Evolutionary conservation across 768 basidiomycete species (phyloP).

Genomic region (Lactarius psammicola): DNA sequence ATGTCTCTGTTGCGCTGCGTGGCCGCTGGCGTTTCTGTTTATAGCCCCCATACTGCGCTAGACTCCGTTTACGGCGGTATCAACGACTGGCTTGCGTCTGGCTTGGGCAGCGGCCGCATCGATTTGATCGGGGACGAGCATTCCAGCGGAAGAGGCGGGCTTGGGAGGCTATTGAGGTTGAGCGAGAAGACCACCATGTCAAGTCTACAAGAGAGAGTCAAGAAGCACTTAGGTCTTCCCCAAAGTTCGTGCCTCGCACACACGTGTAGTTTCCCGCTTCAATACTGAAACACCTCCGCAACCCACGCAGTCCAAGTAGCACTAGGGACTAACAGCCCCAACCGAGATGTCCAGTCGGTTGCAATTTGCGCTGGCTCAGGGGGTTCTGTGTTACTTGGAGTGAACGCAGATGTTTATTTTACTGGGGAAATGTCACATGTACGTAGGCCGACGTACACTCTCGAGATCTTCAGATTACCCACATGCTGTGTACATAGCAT

Average conservation of each 20-base stretch:
- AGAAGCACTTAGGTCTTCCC: conserved; percentile 31
- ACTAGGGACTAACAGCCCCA: conserved; percentile 31
- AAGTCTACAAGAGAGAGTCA: conserved; percentile 44
- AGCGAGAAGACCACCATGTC: conserved; percentile 25
- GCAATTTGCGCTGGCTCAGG: conserved; percentile 94
- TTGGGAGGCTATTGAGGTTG: conserved; percentile 19
- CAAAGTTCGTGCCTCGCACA: conserved; percentile 43
- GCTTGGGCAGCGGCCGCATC: conserved; percentile 30
- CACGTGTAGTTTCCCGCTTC: conserved; percentile 14
- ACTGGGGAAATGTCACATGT: conserved; percentile 95
- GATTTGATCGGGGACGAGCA: conserved; percentile 43
- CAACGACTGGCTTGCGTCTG: conserved; percentile 82
- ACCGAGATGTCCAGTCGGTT: conserved; percentile 49
- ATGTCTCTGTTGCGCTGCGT: conserved; percentile 75
- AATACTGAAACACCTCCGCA: conserved; percentile 10
- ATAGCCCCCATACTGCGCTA: conserved; percentile 84
- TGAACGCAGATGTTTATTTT: conserved; percentile 80
- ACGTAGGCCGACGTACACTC: conserved; percentile 33
- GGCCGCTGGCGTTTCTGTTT: conserved; percentile 80
- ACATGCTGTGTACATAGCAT: conserved; percentile 51
- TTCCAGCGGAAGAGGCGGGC: conserved; percentile 37
- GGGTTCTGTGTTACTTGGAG: conserved; percentile 67
- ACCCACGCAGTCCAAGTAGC: conserved; percentile 62
- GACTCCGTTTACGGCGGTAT: conserved; percentile 84
- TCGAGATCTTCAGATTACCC: conserved; percentile 16